Evolutionary conservation across 2,329 filamentous ascomycete genomes (phyloP).

Genomic region (Phaeosphaeria sp.): DNA sequence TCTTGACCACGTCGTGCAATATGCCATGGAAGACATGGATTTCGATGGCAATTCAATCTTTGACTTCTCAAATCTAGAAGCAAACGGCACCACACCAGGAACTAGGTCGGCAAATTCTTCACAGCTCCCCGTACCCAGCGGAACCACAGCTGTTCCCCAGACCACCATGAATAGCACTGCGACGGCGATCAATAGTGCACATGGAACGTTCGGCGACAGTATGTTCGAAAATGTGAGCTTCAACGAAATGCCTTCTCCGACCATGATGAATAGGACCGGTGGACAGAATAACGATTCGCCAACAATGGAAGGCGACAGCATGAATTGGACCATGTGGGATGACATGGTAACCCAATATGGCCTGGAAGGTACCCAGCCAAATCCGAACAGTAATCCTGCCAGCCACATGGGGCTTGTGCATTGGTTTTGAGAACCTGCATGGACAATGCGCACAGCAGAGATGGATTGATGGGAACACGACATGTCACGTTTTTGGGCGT

Average conservation of each 20-base stretch:
- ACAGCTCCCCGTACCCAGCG: not conserved
- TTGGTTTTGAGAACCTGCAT: constrained; percentile 27
- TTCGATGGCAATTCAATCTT: constrained; percentile 8
- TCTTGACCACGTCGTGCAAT: constrained; percentile 35
- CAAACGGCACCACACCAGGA: not conserved
- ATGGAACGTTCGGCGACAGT: constrained; percentile 14
- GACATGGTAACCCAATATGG: constrained; percentile 56
- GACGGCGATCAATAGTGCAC: constrained; percentile 18
- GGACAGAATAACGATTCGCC: constrained; percentile 22
- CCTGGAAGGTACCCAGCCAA: constrained; percentile 42
- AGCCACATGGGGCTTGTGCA: constrained; percentile 28
- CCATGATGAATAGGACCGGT: constrained; percentile 5
- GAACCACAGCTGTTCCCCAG: not conserved
- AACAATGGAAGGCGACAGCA: constrained; percentile 47
- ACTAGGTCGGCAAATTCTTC: not conserved
- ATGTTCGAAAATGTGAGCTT: constrained; percentile 28
- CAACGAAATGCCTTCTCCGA: constrained; percentile 21
- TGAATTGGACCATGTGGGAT: constrained; percentile 59
- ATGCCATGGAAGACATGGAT: constrained; percentile 32
- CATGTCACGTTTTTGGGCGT: not conserved
- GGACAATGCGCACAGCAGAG: not conserved
- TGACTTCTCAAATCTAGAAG: not conserved
- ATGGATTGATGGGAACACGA: not conserved
- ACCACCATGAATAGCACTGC: constrained; percentile 7
- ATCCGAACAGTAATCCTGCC: constrained; percentile 10